phyloP scores from a whole-genome alignment of 352 stramenopile species.

The Chrysophaeum taylorii region DNA sequence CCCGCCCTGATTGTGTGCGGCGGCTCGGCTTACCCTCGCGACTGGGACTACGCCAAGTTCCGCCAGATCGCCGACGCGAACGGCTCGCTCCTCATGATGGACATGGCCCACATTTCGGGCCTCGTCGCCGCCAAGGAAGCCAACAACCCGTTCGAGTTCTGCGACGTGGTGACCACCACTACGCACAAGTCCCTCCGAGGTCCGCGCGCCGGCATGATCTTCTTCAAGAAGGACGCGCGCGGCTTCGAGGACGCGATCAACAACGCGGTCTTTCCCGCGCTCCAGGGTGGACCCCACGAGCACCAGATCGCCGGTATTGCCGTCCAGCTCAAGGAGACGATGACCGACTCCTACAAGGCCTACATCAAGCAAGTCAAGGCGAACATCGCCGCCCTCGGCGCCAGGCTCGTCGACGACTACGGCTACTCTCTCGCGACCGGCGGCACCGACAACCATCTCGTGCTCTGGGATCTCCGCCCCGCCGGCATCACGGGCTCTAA shows the following conservation, averaged over 20 bases:
- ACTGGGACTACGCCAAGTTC: slow-evolving; percentile 96
- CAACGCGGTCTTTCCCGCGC: slow-evolving; percentile 92
- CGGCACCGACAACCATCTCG: slow-evolving; percentile 97
- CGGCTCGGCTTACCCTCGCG: slow-evolving; percentile 90
- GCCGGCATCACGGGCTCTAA: slow-evolving; percentile 90
- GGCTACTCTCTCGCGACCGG: slow-evolving; percentile 92
- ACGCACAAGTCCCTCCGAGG: slow-evolving; percentile 97
- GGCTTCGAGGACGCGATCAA: slow-evolving; percentile 86
- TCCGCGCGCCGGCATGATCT: slow-evolving; percentile 96
- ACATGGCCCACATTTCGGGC: slow-evolving; percentile 98
- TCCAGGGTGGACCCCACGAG: slow-evolving; percentile 91
- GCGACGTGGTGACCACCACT: slow-evolving; percentile 97
- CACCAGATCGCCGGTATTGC: slow-evolving; percentile 95
- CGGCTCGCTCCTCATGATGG: slow-evolving; percentile 90
- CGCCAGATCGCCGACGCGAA: slow-evolving; percentile 95
- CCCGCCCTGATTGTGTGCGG: slow-evolving; percentile 93
- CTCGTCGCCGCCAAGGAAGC: slow-evolving; percentile 89
- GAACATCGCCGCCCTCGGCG: slow-evolving; percentile 84
- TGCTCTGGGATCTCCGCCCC: slow-evolving; percentile 93
- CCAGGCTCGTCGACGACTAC: slow-evolving; percentile 65
- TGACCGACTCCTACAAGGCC: slow-evolving; percentile 88
- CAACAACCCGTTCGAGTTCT: slow-evolving; percentile 89
- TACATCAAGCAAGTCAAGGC: slow-evolving; percentile 81
- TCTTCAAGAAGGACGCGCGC: slow-evolving; percentile 88
- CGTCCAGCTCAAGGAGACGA: slow-evolving; percentile 93